Evolutionary conservation across 805 yeast genomes (phyloP).

Genomic region (Barnettozyma californica): DNA sequence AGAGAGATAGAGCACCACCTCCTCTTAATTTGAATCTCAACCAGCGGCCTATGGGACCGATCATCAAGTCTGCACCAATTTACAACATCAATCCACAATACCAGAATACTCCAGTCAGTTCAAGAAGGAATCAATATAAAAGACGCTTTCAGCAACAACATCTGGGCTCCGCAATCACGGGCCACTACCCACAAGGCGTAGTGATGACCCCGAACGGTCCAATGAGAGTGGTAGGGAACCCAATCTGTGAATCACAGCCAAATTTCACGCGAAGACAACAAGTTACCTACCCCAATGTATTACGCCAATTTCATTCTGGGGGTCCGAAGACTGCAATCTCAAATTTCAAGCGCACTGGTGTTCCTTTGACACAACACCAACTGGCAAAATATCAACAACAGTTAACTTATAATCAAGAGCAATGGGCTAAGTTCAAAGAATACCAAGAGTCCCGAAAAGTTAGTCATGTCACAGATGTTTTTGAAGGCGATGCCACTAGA

Average conservation of each 20-base stretch:
- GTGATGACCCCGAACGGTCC: constrained; percentile 9
- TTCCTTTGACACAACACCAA: constrained; percentile 22
- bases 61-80: constrained; percentile 31
- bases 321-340: constrained; percentile 23
- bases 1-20: constrained; percentile 27
- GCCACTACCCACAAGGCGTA: constrained; percentile 1
- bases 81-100: constrained; percentile 13
- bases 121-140: constrained; percentile 11
- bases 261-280: constrained; percentile 3
- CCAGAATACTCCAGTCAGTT: constrained; percentile 13
- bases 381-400: constrained; percentile 23
- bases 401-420: constrained; percentile 22
- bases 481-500: constrained; percentile 39
- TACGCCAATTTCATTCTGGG: constrained; percentile 1
- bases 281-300: constrained; percentile 10
- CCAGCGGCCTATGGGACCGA: constrained; percentile 18
- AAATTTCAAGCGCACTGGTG: constrained; percentile 8
- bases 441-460: constrained; percentile 20
- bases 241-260: constrained; percentile 2
- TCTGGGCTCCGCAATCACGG: background rate
- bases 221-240: constrained; percentile 9
- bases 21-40: constrained; percentile 23
- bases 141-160: constrained; percentile 3
- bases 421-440: constrained; percentile 24
- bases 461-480: constrained; percentile 43